Evolutionary conservation across 73 alveolate genomes (phyloP), one percentile per base, ranked within the genome.

Genomic region (Tetrahymena borealis): DNA sequence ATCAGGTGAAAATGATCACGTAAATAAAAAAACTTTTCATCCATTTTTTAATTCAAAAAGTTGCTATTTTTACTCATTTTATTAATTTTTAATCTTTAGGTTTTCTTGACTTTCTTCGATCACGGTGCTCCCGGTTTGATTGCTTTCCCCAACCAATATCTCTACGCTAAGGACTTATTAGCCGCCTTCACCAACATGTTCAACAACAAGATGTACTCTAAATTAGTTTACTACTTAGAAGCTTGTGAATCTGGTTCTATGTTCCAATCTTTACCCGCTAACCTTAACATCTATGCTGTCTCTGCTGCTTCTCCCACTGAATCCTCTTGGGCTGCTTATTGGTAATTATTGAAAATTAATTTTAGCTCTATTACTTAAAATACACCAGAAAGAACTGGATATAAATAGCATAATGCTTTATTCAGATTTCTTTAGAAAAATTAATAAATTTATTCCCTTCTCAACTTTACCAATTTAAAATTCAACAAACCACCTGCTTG

Each of bases 211-310:
- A 97, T 96, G 98, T 99, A 98, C 94, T 95, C 94, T 38, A 94
- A 96, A 95, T 78, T 99, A 96, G 99, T 97, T 24, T 92, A 97
- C 96, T 99, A 98, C 95, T 92, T 99, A 42, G 99, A 99, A 97
- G 99, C 99, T 36, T 99, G 99, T 96, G 99, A 99, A 94, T 93
- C 99, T 90, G 99, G 99, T 35, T 98, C 99, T 40, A 97, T 99
- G 99, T 99, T 99, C 95, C 95, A 96, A 92, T 90, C 92, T 13
- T 38, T 90, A 40, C 91, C 94, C 35, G 93, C 78, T 1, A 20
- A 91, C 90, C 77, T 38, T 90, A 97, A 96, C 94, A 96, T 98
- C 90, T 98, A 96, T 91, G 99, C 99, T 38, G 95, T 97, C 91
- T 95, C 99, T 38, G 99, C 99, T 93, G 99, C 99, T 92, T 97